Base-by-base conservation (phyloP, 202 grass and related monocot species). In the Eragrostis tef region DNA sequence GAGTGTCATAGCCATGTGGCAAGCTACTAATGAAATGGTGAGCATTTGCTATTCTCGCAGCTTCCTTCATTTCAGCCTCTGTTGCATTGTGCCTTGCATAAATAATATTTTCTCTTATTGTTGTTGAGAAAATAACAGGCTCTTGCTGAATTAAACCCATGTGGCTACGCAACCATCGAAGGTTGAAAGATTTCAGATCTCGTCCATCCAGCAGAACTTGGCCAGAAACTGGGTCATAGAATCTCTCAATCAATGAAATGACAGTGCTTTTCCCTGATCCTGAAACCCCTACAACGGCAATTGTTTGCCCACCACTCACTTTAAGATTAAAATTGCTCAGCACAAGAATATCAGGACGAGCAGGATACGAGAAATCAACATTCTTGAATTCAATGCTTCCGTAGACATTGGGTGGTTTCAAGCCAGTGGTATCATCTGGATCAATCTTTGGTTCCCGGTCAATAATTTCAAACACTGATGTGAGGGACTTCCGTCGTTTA, bases 1-100 rank as follows among this genome's bases (percentile, higher is more conserved):
- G 92, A 0, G 95, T 98, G 63, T 98, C 95, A 45, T 98, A 98
- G 56, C 95, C 95, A 63, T 98, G 90, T 2, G 95, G 95, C 84
- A 98, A 83, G 61, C 90, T 88, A 82, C 95, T 98, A 47, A 98
- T 98, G 80, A 98, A 98, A 80, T 98, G 95, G 50, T 98, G 95
- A 5, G 92, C 92, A 54, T 98, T 98, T 0, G 95, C 92, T 0
- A 98, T 98, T 76, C 95, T 91, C 43, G 95, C 95, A 46, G 92
- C 95, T 84, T 98, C 92, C 81, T 98, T 98, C 76, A 98, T 91
- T 82, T 98, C 95, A 34, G 92, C 81, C 17, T 98, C 95, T 10
- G 92, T 90, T 21, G 95, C 95, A 42, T 98, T 98, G 82, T 94
- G 95, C 22, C 92, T 87, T 12, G 95, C 95, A 51, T 98, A 98